Evolutionary conservation across 768 basidiomycete species (phyloP), one percentile per base, ranked within the genome.

Genomic region (Rhodotorula diobovata): DNA sequence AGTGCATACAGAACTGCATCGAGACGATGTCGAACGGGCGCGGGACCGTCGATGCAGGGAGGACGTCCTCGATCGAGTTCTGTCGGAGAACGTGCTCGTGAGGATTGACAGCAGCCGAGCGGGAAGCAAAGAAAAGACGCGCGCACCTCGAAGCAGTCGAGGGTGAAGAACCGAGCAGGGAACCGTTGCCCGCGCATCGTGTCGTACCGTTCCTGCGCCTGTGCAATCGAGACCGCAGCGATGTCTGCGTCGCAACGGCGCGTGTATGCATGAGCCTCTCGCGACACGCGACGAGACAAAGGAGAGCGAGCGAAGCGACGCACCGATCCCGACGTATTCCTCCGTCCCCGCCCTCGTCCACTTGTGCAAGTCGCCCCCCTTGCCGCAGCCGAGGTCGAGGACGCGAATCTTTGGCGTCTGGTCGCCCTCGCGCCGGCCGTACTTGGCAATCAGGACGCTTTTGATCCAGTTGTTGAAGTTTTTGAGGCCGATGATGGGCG

Each of bases 1-100:
- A 98, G 80, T 99, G 96, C 91, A 99, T 97, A 81, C 96, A 98
- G 80, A 99, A 99, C 79, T 99, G 96, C 92, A 97, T 91, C 5
- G 92, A 91, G 11, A 98, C 93, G 67, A 93, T 91, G 78, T 98
- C 96, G 78, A 96, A 96, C 11, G 88, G 88, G 41, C 85, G 35
- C 21, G 25, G 57, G 41, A 61, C 39, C 30, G 66, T 61, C 2
- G 45, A 9, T 0, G 61, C 51, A 4, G 8, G 88, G 81, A 97
- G 85, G n/a, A 84, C 87, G 60, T 85, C 85, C 28, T 86, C 83
- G 50, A 98, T 83, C 6, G 89, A 83, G 73, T 89, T 84, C 82
- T 83, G 77, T n/a, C 14, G 5, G 64, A 0, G 14, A 34, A 30
- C 2, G 53, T 4, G n/a, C 9, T 9, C 1, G 16, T n/a, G 50